Percentiles rank a stretch among this genome's conserved stretches.
Conservation (phyloP, 2,329 filamentous ascomycete species). For the Cordyceps cicadae region DNA sequence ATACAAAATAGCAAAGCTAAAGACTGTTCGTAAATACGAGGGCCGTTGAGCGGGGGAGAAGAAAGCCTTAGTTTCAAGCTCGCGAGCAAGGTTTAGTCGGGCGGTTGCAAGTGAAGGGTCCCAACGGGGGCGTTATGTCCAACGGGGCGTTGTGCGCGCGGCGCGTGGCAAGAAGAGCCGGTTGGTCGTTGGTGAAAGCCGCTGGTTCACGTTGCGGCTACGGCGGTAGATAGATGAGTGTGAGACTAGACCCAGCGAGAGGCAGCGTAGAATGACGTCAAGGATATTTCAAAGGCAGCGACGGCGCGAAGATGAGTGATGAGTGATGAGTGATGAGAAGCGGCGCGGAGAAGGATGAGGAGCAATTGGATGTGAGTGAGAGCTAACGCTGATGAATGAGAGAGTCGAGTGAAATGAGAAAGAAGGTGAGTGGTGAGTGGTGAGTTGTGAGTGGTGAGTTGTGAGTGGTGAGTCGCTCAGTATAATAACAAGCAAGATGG, state of each 20-base stretch:
- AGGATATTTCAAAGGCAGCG: background rate
- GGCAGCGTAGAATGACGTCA: constrained; percentile 3
- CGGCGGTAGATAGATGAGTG: background rate
- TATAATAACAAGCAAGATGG: background rate
- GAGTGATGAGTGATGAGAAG: background rate
- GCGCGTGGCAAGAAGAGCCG: background rate
- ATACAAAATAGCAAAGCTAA: background rate
- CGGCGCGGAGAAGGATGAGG: background rate
- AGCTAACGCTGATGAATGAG: background rate
- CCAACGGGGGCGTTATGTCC: background rate
- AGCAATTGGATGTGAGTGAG: background rate
- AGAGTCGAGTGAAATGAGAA: background rate
- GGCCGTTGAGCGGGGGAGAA: background rate
- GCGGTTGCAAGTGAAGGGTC: background rate
- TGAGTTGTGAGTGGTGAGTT: no score
- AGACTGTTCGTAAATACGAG: no score
- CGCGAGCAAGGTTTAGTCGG: background rate
- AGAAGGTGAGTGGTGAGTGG: background rate
- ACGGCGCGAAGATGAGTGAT: background rate
- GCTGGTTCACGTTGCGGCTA: background rate
- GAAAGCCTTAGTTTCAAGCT: no score
- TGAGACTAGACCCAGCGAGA: background rate
- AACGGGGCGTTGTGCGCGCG: background rate
- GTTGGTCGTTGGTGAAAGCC: background rate
- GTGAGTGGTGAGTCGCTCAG: background rate